These are phyloP conservation scores for Acanthamoeba divionensis DNA, from an alignment of 208 protist genomes.

Conservation along the genomic window DNA sequence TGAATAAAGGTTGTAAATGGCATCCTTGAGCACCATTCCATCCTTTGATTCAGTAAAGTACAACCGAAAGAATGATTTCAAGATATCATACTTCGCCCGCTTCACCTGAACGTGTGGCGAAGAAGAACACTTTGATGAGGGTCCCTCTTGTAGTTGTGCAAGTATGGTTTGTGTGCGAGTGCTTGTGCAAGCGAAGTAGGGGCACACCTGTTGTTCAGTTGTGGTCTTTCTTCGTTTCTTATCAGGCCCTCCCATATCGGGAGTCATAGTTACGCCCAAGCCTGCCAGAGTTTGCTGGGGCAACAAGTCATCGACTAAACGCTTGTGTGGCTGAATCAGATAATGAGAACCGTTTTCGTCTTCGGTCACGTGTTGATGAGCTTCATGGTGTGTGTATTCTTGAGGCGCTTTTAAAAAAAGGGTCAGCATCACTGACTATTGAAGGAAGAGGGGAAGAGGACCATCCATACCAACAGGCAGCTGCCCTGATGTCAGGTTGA, in stretches of 20 bases:
- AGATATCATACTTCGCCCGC: constrained; percentile 2
- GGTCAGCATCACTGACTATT: too few species aligned
- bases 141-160: too few species aligned
- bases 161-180: too few species aligned
- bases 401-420: too few species aligned
- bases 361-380: not conserved
- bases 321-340: not conserved
- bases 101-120: too few species aligned
- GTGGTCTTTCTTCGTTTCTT: constrained; percentile 30
- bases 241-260: not conserved
- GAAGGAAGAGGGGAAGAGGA: too few species aligned
- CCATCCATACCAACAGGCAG: too few species aligned
- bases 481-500: too few species aligned
- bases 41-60: constrained; percentile 39
- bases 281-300: not conserved
- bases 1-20: constrained; percentile 29
- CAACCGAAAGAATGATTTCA: constrained; percentile 19
- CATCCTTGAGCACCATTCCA: constrained; percentile 33
- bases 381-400: not conserved
- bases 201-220: constrained; percentile 25
- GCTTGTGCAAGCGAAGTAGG: too few species aligned
- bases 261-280: not conserved
- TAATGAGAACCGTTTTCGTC: not conserved
- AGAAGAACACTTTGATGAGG: too few species aligned
- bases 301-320: not conserved